Base-by-base conservation (phyloP, 495 filamentous ascomycete species). In the Hypoxylon intermedium region DNA sequence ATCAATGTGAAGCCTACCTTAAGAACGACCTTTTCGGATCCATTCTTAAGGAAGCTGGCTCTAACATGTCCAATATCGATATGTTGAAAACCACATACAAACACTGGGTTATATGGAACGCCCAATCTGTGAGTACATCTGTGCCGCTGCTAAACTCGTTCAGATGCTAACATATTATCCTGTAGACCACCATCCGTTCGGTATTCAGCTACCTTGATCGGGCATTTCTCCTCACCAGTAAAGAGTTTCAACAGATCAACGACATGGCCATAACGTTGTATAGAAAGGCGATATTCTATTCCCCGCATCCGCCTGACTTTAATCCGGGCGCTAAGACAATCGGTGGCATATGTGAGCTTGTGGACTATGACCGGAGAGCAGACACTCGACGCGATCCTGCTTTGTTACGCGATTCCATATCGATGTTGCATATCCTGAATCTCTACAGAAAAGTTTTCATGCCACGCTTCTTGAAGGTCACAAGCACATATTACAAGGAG, bases 131-230 rank as follows among this genome's bases (percentile, higher is more conserved):
- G 82, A 43, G 58, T 63, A 34, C 47, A 53, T 54, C 24, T 28
- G 9, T 23, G 21, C 15, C 26, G 3, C 31, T 36, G 40, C 4
- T 28, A 30, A 41, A 58, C 46, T 57, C 24, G 43, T 40, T 52
- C 20, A 0, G 11, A 24, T 16, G 20, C 49, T 60, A 6, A 58
- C 11, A 18, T 54, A 11, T 13, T 38, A 5, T 36, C 31, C 44
- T 67, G n/a, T n/a, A 91, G 90, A 81, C 83, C 33, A 87, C 83
- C 15, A 80, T 98, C 46, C 83, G 91, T 51, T 91, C 86, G 56
- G 87, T 97, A 24, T 98, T 96, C 77, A 93, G 89, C 67, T 97
- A 92, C 60, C 79, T 98, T 50, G 93, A 98, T 67, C 85, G 94
- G 54, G 90, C 91, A 3, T 97, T 90, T 69, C 82, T 98, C 16